Percentiles rank a stretch among this genome's conserved stretches.
Evolutionary conservation across 331 rosid genomes (phyloP).

Genomic region (Ulmus americana): DNA sequence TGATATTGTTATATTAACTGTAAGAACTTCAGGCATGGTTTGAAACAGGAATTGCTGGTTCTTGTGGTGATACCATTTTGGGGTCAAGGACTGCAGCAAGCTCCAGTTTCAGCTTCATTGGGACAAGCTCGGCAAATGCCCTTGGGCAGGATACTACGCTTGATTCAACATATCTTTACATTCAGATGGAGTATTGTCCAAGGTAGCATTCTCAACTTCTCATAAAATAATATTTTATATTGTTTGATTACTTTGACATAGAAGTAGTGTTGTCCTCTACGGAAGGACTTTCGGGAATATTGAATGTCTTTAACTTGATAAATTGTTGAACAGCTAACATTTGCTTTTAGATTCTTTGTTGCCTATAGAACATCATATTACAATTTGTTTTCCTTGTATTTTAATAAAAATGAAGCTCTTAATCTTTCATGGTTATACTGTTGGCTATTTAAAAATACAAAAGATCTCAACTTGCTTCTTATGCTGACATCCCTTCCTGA

Average conservation of each 20-base stretch:
- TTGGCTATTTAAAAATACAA: too few relatives aligned
- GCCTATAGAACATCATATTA: background rate
- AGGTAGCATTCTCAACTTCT: conserved; percentile 39
- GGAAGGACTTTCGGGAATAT: background rate
- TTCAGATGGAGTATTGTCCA: conserved; percentile 98
- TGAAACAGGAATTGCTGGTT: conserved; percentile 70
- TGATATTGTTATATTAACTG: conserved; percentile 24
- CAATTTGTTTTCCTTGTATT: background rate
- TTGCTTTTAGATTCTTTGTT: background rate
- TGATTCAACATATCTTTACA: conserved; percentile 83
- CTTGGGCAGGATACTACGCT: conserved; percentile 59
- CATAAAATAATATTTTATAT: conserved; percentile 11
- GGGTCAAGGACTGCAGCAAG: conserved; percentile 65
- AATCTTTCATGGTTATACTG: too few relatives aligned
- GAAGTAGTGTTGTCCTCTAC: too few relatives aligned
- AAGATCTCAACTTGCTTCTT: too few relatives aligned
- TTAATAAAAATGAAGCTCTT: background rate
- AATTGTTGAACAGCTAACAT: background rate
- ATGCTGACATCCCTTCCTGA: too few relatives aligned
- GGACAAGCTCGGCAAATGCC: conserved; percentile 44
- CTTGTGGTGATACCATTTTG: conserved; percentile 49
- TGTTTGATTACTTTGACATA: background rate
- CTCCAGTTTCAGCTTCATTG: conserved; percentile 56
- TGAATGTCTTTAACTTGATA: background rate
- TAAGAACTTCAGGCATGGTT: conserved; percentile 80